A percentile compares a stretch with the other conserved stretches of the same genome.
These are phyloP conservation scores for Xylariaceae sp. DNA, from an alignment of 2,329 filamentous ascomycete species.

Conservation along the genomic window DNA sequence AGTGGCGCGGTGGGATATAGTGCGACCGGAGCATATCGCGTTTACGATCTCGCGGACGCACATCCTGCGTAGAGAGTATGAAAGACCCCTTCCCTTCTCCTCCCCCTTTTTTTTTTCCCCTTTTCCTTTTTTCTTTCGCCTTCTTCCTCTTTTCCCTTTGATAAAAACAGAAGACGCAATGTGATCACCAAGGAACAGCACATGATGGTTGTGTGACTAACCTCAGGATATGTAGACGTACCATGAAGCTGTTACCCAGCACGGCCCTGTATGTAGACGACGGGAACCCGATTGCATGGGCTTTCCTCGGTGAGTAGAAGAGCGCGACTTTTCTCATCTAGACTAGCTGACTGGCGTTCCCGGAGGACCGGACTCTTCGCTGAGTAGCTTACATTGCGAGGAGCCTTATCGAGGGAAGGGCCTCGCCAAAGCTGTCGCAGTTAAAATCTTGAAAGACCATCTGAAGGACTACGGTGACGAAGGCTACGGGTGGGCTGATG, in stretches of 20 bases:
- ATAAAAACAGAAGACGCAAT: neutral
- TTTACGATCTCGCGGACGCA: slow-evolving; percentile 61
- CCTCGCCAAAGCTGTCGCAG: slow-evolving; percentile 65
- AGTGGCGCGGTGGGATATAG: slow-evolving; percentile 45
- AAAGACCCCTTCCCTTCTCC: slow-evolving; percentile 33
- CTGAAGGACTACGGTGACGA: slow-evolving; percentile 53
- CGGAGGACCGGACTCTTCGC: slow-evolving; percentile 63
- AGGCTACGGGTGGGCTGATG: slow-evolving; percentile 66
- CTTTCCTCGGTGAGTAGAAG: slow-evolving; percentile 55
- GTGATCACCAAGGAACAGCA: neutral
- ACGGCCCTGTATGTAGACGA: slow-evolving; percentile 52
- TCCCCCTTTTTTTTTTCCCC: neutral
- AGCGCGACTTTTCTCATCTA: too few species aligned
- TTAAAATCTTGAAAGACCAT: slow-evolving; percentile 61
- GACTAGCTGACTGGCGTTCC: neutral
- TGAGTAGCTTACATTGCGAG: slow-evolving; percentile 67
- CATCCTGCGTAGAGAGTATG: slow-evolving; percentile 61
- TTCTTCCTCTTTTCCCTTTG: neutral
- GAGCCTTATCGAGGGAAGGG: slow-evolving; percentile 64
- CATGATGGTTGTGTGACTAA: neutral
- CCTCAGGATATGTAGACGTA: slow-evolving; percentile 19
- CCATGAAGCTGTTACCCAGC: slow-evolving; percentile 47
- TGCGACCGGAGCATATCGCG: slow-evolving; percentile 58
- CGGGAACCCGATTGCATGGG: slow-evolving; percentile 66
- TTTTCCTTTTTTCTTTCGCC: neutral